phyloP scores from a whole-genome alignment of 2,329 filamentous ascomycete genomes.

The Colletotrichum endophyticum region DNA sequence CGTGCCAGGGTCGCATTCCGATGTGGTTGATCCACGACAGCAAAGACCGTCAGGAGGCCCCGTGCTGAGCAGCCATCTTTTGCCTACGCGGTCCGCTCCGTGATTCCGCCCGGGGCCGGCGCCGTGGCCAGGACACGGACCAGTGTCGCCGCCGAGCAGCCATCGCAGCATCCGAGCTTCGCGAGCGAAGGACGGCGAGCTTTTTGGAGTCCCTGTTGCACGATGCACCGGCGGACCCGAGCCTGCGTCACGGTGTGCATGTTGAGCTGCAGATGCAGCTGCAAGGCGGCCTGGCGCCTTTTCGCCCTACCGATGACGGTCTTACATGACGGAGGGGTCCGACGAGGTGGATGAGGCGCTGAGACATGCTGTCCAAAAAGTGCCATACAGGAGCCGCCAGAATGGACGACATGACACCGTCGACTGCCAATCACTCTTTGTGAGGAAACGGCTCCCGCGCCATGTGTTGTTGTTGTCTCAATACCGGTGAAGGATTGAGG shows the following conservation, averaged over 20 bases:
- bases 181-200: background rate
- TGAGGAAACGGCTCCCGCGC: background rate
- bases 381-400: background rate
- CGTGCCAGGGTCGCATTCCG: conserved; percentile 9
- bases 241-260: background rate
- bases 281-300: background rate
- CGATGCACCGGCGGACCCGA: background rate
- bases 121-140: conserved; percentile 12
- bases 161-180: background rate
- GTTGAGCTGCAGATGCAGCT: background rate
- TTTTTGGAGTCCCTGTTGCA: background rate
- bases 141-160: background rate
- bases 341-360: background rate
- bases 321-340: background rate
- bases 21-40: conserved; percentile 8
- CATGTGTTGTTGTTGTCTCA: background rate
- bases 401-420: background rate
- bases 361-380: background rate
- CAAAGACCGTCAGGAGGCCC: conserved; percentile 15
- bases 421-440: background rate
- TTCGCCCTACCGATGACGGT: background rate
- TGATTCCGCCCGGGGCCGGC: conserved; percentile 4
- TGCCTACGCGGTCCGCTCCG: conserved; percentile 11
- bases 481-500: background rate
- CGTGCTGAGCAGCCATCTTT: background rate